Percentiles rank a stretch among this genome's conserved stretches.
These are phyloP conservation scores for Cryptosporidium viatorum DNA, from an alignment of 169 alveolate species.

Conservation along the genomic window DNA sequence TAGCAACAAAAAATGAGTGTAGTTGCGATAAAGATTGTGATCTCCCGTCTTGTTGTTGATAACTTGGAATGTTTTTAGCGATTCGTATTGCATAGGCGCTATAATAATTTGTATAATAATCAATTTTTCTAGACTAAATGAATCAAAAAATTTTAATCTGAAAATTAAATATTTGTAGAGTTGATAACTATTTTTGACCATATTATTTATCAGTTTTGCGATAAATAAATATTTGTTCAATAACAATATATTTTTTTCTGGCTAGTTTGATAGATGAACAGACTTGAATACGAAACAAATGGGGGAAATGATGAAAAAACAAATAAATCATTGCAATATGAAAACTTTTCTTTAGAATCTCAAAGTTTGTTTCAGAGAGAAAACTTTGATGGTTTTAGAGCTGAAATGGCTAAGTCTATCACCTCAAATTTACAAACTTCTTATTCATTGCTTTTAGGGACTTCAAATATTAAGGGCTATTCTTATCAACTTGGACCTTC, in stretches of 20 bases:
- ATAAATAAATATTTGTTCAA: neutral
- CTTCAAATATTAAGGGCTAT: slow-evolving; percentile 86
- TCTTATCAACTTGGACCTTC: slow-evolving; percentile 90
- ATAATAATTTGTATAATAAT: neutral
- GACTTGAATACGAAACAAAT: neutral
- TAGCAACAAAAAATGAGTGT: slow-evolving; percentile 14
- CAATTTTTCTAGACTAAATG: neutral
- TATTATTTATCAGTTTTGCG: neutral
- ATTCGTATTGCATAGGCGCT: slow-evolving; percentile 13
- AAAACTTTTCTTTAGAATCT: slow-evolving; percentile 87
- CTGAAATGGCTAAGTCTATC: slow-evolving; percentile 88
- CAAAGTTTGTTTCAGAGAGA: slow-evolving; percentile 88
- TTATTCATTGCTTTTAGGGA: slow-evolving; percentile 89
- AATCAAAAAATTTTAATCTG: slow-evolving; percentile 3
- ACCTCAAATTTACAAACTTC: slow-evolving; percentile 86
- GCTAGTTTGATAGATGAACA: neutral
- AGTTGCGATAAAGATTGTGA: slow-evolving; percentile 8
- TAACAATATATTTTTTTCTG: neutral
- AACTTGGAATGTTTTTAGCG: neutral
- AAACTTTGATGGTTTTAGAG: slow-evolving; percentile 91
- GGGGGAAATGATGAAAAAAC: slow-evolving; percentile 2
- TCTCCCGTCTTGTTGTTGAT: slow-evolving; percentile 47
- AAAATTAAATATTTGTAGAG: neutral
- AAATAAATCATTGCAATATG: slow-evolving; percentile 75
- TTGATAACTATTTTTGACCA: neutral